These are phyloP conservation scores for Papilionanthe hybrid DNA, from an alignment of 116 monocot species.

Conservation along the genomic window DNA sequence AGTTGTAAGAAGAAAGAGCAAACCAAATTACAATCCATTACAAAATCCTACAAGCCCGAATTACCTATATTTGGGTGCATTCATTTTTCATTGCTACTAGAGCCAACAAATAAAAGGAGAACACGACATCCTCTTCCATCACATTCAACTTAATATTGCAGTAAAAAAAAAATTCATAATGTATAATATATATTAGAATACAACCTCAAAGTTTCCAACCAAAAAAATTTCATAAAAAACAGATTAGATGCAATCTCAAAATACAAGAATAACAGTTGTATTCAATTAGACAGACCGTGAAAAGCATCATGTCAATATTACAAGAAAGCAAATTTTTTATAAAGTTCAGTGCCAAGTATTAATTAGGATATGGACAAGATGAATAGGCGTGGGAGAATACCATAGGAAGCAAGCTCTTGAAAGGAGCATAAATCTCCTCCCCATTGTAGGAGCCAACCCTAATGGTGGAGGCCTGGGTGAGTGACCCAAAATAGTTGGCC, in stretches of 20 bases:
- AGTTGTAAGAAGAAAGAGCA: not conserved
- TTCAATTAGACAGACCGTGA: no score
- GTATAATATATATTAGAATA: not conserved
- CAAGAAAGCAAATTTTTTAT: not conserved
- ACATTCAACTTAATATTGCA: not conserved
- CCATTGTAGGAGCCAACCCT: conserved; percentile 94
- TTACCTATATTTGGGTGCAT: not conserved
- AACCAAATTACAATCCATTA: not conserved
- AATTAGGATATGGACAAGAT: not conserved
- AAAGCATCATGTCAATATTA: not conserved
- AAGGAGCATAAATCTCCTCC: conserved; percentile 95
- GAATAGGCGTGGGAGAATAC: conserved; percentile 18
- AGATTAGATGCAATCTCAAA: not conserved
- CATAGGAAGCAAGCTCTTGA: conserved; percentile 96
- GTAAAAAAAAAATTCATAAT: not conserved
- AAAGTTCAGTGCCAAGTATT: not conserved
- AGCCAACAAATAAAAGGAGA: not conserved
- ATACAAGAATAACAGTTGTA: not conserved
- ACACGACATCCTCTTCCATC: not conserved
- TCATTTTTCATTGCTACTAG: not conserved
- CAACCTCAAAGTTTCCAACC: not conserved
- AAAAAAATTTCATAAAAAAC: not conserved
- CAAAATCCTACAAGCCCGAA: not conserved
- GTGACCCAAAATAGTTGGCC: conserved; percentile 92
- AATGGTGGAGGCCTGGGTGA: conserved; percentile 85